Conservation (phyloP, 805 yeast species). For the Starmerella etchellsii region DNA sequence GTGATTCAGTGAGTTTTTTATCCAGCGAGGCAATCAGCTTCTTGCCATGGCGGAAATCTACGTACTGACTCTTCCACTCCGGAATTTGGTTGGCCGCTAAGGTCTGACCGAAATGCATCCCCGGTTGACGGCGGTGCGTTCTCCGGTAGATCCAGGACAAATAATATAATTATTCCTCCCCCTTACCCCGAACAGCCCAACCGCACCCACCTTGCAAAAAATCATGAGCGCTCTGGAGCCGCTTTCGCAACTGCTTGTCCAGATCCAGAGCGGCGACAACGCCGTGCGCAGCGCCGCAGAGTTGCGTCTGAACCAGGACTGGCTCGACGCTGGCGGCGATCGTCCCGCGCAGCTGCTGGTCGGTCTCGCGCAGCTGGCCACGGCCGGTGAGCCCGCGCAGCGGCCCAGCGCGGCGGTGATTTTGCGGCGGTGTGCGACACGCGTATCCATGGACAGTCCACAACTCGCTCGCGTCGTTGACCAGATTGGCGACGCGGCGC, state of each 20-base stretch:
- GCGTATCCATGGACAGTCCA: slow-evolving; percentile 52
- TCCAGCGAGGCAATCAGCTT: slow-evolving; percentile 32
- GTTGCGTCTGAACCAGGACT: slow-evolving; percentile 51
- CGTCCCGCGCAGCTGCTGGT: slow-evolving; percentile 58
- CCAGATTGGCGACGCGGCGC: slow-evolving; percentile 44
- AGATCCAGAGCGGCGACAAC: slow-evolving; percentile 71
- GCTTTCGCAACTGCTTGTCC: slow-evolving; percentile 36
- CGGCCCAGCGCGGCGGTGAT: slow-evolving; percentile 72
- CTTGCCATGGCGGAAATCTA: slow-evolving; percentile 38
- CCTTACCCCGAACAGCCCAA: no score
- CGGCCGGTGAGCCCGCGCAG: slow-evolving; percentile 39
- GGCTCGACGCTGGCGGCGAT: slow-evolving; percentile 45
- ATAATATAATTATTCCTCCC: no score
- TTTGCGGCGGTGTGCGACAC: slow-evolving; percentile 64
- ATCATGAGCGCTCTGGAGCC: slow-evolving; percentile 16
- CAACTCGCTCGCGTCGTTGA: slow-evolving; percentile 61
- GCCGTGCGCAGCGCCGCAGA: slow-evolving; percentile 67
- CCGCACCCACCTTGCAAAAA: background rate
- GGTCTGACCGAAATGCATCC: slow-evolving; percentile 17
- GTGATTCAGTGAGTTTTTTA: slow-evolving; percentile 1
- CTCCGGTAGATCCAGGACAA: no score
- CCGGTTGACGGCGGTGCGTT: no score
- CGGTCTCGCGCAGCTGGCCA: slow-evolving; percentile 71
- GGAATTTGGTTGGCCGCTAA: slow-evolving; percentile 26
- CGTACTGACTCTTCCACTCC: slow-evolving; percentile 34